These are phyloP conservation scores for Apophysomyces ossiformis DNA, from an alignment of 371 early-diverging fungal genomes.

Conservation along the genomic window DNA sequence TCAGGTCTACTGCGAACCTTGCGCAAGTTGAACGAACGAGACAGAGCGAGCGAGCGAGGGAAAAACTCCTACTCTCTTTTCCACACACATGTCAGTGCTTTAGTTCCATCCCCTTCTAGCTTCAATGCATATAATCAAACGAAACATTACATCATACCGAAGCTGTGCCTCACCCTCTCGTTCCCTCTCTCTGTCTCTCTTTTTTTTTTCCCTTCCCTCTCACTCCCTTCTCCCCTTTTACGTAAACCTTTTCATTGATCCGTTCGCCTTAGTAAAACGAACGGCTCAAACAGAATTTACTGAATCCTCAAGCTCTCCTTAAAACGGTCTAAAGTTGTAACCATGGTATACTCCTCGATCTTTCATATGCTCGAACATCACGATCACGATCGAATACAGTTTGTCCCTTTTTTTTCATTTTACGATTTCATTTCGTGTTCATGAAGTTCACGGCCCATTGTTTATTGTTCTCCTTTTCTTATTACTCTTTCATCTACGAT, in stretches of 20 bases:
- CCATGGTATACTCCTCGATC: neutral
- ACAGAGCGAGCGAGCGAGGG: neutral
- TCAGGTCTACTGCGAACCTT: neutral
- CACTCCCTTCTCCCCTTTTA: neutral
- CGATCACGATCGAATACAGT: neutral
- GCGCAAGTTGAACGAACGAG: neutral
- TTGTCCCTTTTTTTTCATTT: constrained; percentile 2
- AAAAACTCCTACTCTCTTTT: neutral
- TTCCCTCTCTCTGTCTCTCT: neutral
- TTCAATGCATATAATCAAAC: constrained; percentile 3
- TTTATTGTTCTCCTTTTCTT: no score
- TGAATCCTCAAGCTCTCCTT: neutral
- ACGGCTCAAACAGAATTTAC: neutral
- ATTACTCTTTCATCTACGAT: neutral
- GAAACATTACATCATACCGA: constrained; percentile 8
- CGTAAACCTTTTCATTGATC: neutral
- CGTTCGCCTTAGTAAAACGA: neutral
- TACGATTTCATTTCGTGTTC: neutral
- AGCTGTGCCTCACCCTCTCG: neutral
- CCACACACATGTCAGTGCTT: constrained; percentile 9
- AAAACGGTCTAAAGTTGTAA: neutral
- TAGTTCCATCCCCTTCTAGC: neutral
- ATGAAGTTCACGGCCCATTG: neutral
- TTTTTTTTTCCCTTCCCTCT: neutral
- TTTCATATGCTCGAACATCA: neutral